A percentile compares a stretch with the other conserved stretches of the same genome.
Evolutionary conservation across 441 rosid species (phyloP).

Genomic region (Syzygium syzygioides): DNA sequence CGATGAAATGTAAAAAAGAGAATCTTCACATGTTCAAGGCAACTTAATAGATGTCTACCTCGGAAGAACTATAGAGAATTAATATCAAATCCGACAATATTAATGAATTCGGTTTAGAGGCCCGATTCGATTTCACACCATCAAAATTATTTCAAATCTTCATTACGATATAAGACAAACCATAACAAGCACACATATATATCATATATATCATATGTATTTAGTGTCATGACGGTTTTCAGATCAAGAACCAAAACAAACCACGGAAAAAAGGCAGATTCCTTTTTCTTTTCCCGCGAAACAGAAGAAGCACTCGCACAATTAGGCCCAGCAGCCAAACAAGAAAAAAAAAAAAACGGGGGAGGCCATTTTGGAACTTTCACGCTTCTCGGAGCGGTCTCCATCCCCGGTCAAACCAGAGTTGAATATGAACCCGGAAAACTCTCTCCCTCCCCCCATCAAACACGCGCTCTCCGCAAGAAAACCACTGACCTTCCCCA

Average conservation of each 20-base stretch:
- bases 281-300: too few relatives aligned
- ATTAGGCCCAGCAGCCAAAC: not conserved
- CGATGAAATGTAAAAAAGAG: accelerated
- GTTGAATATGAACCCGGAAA: not conserved
- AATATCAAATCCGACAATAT: not conserved
- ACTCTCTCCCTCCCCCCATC: not conserved
- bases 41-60: accelerated
- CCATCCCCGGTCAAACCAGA: not conserved
- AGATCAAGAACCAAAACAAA: not conserved
- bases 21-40: accelerated
- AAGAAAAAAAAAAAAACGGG: accelerated
- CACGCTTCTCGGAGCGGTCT: not conserved
- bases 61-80: not conserved
- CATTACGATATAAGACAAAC: not conserved
- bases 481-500: not conserved
- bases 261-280: not conserved
- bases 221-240: not conserved
- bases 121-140: accelerated
- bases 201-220: too few relatives aligned
- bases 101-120: not conserved
- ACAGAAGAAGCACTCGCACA: too few relatives aligned
- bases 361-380: not conserved
- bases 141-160: not conserved
- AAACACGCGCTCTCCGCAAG: not conserved
- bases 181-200: not conserved